Conservation (phyloP, 139 green algal genomes). For the Limnomonas spitsbergensis region DNA sequence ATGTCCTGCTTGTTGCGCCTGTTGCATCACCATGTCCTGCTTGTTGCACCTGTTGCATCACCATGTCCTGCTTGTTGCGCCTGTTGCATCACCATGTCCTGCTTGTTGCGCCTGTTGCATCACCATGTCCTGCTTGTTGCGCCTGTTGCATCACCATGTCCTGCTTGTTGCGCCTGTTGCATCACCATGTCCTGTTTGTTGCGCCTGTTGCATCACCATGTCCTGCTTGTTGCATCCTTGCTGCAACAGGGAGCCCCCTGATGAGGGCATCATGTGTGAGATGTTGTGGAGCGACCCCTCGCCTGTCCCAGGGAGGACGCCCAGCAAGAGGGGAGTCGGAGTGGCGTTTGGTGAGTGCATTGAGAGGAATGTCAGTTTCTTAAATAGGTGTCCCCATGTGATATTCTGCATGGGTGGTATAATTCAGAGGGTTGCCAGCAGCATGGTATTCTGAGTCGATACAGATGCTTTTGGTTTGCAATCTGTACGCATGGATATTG, state of each 20-base stretch:
- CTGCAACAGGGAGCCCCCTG: conserved; percentile 80
- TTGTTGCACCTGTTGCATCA: too few species aligned
- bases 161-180: neutral
- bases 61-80: too few species aligned
- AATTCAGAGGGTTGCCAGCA: too few species aligned
- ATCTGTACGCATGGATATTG: too few species aligned
- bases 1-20: too few species aligned
- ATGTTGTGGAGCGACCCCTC: conserved; percentile 92
- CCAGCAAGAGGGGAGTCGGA: conserved; percentile 91
- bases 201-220: neutral
- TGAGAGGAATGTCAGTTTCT: too few species aligned
- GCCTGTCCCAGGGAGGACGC: conserved; percentile 57
- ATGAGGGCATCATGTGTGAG: conserved; percentile 96
- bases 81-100: too few species aligned
- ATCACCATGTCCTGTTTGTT: neutral
- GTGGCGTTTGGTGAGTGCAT: conserved; percentile 68
- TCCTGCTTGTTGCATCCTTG: neutral
- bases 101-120: neutral
- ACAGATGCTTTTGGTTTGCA: too few species aligned
- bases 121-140: neutral
- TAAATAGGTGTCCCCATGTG: too few species aligned
- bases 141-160: neutral
- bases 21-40: too few species aligned
- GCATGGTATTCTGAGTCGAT: too few species aligned
- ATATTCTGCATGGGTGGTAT: too few species aligned